Evolutionary conservation across 768 basidiomycete genomes (phyloP).

Genomic region (Collybiopsis confluens): DNA sequence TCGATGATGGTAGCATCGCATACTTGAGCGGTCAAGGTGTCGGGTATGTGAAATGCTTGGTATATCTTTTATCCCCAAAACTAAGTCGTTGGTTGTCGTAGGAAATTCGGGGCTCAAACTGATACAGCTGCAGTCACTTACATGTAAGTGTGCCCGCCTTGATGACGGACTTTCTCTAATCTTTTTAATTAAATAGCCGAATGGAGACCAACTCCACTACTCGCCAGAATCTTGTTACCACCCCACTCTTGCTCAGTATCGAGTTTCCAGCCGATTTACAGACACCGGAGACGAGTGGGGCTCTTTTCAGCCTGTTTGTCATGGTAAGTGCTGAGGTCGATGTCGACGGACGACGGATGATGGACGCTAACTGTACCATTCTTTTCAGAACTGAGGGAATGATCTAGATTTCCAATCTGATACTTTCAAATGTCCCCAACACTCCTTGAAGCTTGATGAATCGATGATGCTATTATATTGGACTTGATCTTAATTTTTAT

Average conservation of each 20-base stretch:
- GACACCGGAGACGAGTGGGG: not conserved
- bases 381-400: no score
- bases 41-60: not conserved
- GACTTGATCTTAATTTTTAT: no score
- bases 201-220: not conserved
- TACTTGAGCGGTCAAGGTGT: not conserved
- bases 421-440: no score
- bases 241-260: not conserved
- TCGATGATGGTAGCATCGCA: not conserved
- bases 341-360: no score
- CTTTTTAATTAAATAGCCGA: not conserved
- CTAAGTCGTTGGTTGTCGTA: not conserved
- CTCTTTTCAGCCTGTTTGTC: not conserved
- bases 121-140: conserved; percentile 2
- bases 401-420: no score
- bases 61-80: not conserved
- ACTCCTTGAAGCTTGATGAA: no score
- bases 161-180: not conserved
- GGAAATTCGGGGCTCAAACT: not conserved
- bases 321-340: not conserved
- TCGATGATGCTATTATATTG: no score
- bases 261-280: not conserved
- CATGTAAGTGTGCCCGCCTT: not conserved
- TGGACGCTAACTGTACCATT: no score
- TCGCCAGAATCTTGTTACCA: not conserved